These are phyloP conservation scores for Endoconidiophora polonica DNA, from an alignment of 2,329 filamentous ascomycete genomes.

Conservation along the genomic window DNA sequence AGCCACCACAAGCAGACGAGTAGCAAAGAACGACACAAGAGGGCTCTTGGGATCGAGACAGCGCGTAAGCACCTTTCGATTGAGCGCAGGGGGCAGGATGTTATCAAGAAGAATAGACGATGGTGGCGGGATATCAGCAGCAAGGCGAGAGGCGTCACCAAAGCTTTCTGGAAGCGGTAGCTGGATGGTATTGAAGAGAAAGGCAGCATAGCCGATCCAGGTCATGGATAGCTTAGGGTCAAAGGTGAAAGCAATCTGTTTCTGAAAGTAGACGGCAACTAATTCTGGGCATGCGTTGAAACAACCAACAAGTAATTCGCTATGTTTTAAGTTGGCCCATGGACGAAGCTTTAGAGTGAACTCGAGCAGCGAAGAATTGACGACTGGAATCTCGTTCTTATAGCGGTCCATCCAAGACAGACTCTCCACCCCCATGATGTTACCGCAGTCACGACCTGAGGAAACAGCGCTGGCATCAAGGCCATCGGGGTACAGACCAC, in stretches of 20 bases:
- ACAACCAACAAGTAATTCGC: slow-evolving; percentile 62
- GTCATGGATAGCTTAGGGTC: slow-evolving; percentile 85
- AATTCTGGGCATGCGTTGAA: slow-evolving; percentile 74
- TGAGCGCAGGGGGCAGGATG: slow-evolving; percentile 68
- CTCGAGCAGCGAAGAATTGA: slow-evolving; percentile 63
- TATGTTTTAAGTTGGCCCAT: slow-evolving; percentile 66
- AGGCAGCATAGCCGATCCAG: slow-evolving; percentile 86
- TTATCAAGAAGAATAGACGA: slow-evolving; percentile 67
- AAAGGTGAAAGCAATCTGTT: slow-evolving; percentile 64
- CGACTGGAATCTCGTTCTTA: slow-evolving; percentile 49
- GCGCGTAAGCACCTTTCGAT: slow-evolving; percentile 58
- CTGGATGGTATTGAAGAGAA: slow-evolving; percentile 67
- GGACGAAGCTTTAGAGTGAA: slow-evolving; percentile 68
- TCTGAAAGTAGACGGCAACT: slow-evolving; percentile 71
- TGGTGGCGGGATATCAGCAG: slow-evolving; percentile 54
- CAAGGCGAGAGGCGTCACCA: slow-evolving; percentile 45
- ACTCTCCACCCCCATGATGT: slow-evolving; percentile 47
- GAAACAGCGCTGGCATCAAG: slow-evolving; percentile 33
- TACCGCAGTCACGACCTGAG: slow-evolving; percentile 20
- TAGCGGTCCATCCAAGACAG: slow-evolving; percentile 55
- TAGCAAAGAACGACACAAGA: slow-evolving; percentile 68
- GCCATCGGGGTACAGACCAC: slow-evolving; percentile 71
- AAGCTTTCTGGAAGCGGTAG: slow-evolving; percentile 57
- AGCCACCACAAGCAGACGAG: slow-evolving; percentile 60
- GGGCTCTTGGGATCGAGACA: slow-evolving; percentile 66